Conservation (phyloP, 108 stramenopile genomes). For the Skeletonema menzelii region DNA sequence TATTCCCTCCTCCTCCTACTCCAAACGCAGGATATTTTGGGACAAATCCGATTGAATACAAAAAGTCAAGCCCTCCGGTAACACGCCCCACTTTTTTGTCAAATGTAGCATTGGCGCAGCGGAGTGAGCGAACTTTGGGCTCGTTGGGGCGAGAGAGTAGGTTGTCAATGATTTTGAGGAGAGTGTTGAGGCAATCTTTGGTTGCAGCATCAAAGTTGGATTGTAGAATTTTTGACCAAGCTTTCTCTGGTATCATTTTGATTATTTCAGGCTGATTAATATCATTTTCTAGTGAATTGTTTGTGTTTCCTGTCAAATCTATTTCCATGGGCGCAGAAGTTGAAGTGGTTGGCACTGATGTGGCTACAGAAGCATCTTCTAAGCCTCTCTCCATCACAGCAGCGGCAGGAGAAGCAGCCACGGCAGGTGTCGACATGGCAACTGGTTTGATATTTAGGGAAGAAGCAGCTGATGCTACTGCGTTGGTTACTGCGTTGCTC, state of each 20-base stretch:
- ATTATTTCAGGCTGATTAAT: background rate
- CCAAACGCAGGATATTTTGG: conserved; percentile 25
- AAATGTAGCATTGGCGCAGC: conserved; percentile 59
- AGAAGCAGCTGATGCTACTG: conserved; percentile 30
- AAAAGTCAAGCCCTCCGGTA: conserved; percentile 61
- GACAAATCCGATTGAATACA: conserved; percentile 69
- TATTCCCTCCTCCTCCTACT: background rate
- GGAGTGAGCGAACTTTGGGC: conserved; percentile 72
- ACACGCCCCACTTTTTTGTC: conserved; percentile 52
- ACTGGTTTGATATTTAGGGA: conserved; percentile 29
- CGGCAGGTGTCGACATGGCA: background rate
- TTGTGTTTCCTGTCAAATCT: background rate
- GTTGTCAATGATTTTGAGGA: conserved; percentile 79
- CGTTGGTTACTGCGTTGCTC: background rate
- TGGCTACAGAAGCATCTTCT: background rate
- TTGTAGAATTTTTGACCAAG: conserved; percentile 41
- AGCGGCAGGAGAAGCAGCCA: conserved; percentile 5
- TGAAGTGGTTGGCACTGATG: background rate
- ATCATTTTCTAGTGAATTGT: background rate
- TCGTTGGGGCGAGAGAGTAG: conserved; percentile 59
- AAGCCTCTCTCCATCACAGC: conserved; percentile 17
- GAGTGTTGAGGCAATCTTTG: conserved; percentile 58
- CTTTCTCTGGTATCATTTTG: conserved; percentile 26
- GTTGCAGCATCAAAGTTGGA: conserved; percentile 68
- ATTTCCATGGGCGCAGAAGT: conserved; percentile 18